Conservation (phyloP, 2,329 filamentous ascomycete species). For the Colletotrichum horii region DNA sequence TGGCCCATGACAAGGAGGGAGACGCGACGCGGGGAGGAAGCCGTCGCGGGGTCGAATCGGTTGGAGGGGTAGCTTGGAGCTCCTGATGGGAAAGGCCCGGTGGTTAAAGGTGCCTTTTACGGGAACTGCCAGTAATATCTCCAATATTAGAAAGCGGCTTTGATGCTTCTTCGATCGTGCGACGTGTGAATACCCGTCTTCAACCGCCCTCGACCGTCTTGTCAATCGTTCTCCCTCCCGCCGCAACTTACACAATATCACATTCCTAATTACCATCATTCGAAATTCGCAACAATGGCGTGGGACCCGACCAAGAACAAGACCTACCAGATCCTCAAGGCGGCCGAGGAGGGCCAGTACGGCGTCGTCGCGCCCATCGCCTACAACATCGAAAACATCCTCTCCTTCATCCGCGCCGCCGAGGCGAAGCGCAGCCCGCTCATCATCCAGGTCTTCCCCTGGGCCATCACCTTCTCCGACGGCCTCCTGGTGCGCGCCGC, state of each 20-base stretch:
- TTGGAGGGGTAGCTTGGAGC: neutral
- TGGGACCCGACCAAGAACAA: conserved; percentile 28
- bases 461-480: conserved; percentile 69
- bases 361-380: conserved; percentile 57
- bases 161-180: neutral
- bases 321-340: conserved; percentile 50
- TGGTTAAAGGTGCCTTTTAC: neutral
- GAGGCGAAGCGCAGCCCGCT: conserved; percentile 69
- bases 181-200: neutral
- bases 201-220: neutral
- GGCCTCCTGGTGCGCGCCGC: conserved; percentile 58
- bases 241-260: neutral
- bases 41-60: neutral
- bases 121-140: neutral
- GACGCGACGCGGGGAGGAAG: neutral
- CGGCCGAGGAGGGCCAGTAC: conserved; percentile 58
- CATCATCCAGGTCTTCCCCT: conserved; percentile 76
- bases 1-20: neutral
- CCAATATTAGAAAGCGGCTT: neutral
- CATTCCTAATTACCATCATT: neutral
- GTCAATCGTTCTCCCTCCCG: neutral
- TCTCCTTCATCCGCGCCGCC: conserved; percentile 70
- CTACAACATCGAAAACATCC: conserved; percentile 72
- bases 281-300: conserved; percentile 14
- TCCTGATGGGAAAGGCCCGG: neutral